Evolutionary conservation across 2,329 filamentous ascomycete species (phyloP).

Genomic region (Nemania sp.): DNA sequence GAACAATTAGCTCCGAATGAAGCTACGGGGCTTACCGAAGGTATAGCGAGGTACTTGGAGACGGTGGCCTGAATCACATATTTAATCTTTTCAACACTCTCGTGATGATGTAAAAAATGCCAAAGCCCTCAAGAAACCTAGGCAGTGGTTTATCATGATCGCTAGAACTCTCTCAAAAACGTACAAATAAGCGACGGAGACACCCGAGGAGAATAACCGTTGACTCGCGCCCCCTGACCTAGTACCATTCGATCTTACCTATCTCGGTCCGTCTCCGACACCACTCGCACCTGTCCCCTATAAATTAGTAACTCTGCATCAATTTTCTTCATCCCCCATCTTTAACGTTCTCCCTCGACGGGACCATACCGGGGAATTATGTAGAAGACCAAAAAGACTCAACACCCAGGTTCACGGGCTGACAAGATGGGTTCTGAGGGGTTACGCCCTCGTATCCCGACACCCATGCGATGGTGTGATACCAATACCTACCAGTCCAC

Average conservation of each 20-base stretch:
- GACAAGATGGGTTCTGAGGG: slow-evolving; percentile 38
- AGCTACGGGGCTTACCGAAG: too few relatives aligned
- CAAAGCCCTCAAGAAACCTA: background rate
- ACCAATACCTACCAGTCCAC: slow-evolving; percentile 38
- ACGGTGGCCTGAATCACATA: too few relatives aligned
- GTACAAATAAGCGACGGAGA: too few relatives aligned
- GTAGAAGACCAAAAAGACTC: slow-evolving; percentile 21
- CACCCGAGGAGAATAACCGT: background rate
- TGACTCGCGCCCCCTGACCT: background rate
- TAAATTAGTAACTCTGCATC: background rate
- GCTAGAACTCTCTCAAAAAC: background rate
- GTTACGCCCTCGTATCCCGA: slow-evolving; percentile 19
- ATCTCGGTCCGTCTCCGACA: background rate
- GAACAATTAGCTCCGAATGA: too few relatives aligned
- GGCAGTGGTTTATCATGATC: background rate
- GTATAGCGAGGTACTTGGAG: too few relatives aligned
- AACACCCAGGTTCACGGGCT: slow-evolving; percentile 34
- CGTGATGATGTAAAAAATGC: too few relatives aligned
- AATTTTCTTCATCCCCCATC: background rate
- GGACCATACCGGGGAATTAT: background rate
- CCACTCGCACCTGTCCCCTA: background rate
- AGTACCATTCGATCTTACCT: background rate
- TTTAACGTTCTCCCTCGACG: too few relatives aligned
- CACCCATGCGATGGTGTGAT: slow-evolving; percentile 35
- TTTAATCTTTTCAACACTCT: too few relatives aligned